Percentiles rank a stretch among this genome's conserved stretches.
Evolutionary conservation across 805 yeast species (phyloP).

Genomic region (Yamadazyma olivae): DNA sequence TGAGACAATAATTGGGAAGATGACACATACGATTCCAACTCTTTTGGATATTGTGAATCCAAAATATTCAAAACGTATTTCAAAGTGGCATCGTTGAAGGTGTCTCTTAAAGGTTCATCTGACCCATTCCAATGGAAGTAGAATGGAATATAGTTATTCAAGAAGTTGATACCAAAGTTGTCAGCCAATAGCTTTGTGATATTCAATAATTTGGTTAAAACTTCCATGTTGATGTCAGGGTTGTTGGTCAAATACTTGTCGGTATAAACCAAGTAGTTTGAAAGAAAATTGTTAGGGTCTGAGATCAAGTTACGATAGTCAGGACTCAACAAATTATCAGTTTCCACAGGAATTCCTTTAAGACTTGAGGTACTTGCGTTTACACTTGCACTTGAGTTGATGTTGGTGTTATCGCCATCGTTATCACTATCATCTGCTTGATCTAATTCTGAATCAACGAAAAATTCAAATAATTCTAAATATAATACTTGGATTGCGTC

Average conservation of each 20-base stretch:
- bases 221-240: slow-evolving; percentile 19
- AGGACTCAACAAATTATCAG: slow-evolving; percentile 27
- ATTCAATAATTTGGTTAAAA: slow-evolving; percentile 18
- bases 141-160: slow-evolving; percentile 44
- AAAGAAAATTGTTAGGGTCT: slow-evolving; percentile 38
- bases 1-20: slow-evolving; percentile 3
- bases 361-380: slow-evolving; percentile 5
- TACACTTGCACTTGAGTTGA: not conserved
- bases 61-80: slow-evolving; percentile 21
- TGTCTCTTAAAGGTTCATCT: slow-evolving; percentile 16
- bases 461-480: slow-evolving; percentile 35
- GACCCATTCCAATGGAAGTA: slow-evolving; percentile 38
- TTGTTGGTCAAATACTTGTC: slow-evolving; percentile 29
- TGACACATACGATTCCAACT: slow-evolving; percentile 17
- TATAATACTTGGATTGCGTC: slow-evolving; percentile 36
- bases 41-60: slow-evolving; percentile 26
- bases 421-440: slow-evolving; percentile 3
- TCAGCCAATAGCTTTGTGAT: slow-evolving; percentile 22
- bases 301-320: slow-evolving; percentile 42
- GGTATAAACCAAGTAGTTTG: slow-evolving; percentile 35
- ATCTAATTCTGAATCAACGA: slow-evolving; percentile 30
- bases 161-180: slow-evolving; percentile 46
- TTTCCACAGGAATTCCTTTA: slow-evolving; percentile 13
- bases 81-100: slow-evolving; percentile 31
- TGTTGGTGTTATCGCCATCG: not conserved